Percentiles rank a stretch among this genome's conserved stretches.
These are phyloP conservation scores for Acacia concinna DNA, from an alignment of 331 rosid genomes.

Conservation along the genomic window DNA sequence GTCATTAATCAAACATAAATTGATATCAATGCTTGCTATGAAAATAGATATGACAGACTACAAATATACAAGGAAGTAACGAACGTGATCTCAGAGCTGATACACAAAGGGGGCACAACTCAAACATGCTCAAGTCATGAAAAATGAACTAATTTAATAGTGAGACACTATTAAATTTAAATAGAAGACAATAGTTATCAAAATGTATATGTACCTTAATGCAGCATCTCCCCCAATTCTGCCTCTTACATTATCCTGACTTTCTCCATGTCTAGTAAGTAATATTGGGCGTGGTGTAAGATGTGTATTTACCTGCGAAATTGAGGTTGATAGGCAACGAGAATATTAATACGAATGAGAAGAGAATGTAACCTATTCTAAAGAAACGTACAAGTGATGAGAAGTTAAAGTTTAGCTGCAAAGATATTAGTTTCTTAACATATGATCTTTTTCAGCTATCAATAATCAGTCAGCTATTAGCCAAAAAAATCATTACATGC, in stretches of 20 bases:
- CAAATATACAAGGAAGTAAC: neutral
- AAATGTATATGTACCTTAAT: slow-evolving; percentile 56
- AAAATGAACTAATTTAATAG: neutral
- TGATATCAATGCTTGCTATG: neutral
- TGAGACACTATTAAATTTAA: neutral
- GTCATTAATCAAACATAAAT: slow-evolving; percentile 13
- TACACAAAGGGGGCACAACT: neutral
- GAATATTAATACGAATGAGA: slow-evolving; percentile 14
- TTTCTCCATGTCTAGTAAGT: slow-evolving; percentile 98
- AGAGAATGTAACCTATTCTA: slow-evolving; percentile 6
- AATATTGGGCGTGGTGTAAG: slow-evolving; percentile 98
- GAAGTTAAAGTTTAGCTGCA: neutral
- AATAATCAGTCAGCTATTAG: slow-evolving; percentile 23
- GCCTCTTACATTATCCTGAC: slow-evolving; percentile 93
- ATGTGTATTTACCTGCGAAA: slow-evolving; percentile 88
- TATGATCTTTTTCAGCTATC: slow-evolving; percentile 12
- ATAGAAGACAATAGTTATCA: slow-evolving; percentile 10
- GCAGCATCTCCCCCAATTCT: slow-evolving; percentile 93
- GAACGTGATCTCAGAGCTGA: neutral
- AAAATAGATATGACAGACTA: neutral
- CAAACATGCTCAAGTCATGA: neutral
- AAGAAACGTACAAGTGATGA: neutral
- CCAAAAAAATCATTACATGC: slow-evolving; percentile 18
- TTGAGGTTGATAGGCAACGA: slow-evolving; percentile 15
- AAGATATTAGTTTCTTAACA: neutral